Evolutionary conservation across 345 rosid species (phyloP).

Genomic region (Moricandia moricandioides): DNA sequence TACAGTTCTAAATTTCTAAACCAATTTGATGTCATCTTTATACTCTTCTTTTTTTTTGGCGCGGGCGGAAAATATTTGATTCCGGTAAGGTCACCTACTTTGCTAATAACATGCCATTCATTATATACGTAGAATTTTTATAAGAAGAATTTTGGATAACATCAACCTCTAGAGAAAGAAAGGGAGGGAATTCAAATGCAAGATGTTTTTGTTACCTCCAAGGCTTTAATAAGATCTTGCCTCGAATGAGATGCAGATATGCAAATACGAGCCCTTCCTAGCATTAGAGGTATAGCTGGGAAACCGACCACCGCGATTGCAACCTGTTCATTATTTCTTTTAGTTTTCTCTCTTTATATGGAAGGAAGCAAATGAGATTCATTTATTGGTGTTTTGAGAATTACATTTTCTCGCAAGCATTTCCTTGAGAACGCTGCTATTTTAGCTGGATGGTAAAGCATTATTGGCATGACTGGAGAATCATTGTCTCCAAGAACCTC

Average conservation of each 20-base stretch:
- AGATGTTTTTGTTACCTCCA: background rate
- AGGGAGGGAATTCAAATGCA: background rate
- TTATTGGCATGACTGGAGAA: conserved; percentile 98
- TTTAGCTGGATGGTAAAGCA: conserved; percentile 96
- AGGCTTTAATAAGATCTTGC: conserved; percentile 46
- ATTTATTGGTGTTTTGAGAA: background rate
- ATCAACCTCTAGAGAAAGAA: background rate
- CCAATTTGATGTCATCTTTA: background rate
- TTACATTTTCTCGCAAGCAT: conserved; percentile 73
- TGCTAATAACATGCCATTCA: background rate
- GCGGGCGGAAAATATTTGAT: background rate
- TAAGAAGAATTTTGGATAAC: background rate
- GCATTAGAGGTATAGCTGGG: conserved; percentile 62
- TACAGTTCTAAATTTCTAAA: background rate
- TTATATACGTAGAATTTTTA: background rate
- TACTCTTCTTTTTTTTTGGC: background rate
- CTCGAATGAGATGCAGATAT: conserved; percentile 69
- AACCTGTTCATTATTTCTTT: conserved; percentile 25
- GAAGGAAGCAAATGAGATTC: background rate
- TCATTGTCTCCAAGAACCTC: conserved; percentile 97
- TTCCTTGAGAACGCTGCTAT: conserved; percentile 95
- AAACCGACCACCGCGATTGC: conserved; percentile 59
- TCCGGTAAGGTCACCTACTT: background rate
- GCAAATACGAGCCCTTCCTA: conserved; percentile 86
- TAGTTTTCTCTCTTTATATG: background rate